Base-by-base conservation (phyloP, 1,139 yeast genomes). In the Blastobotrys capitulatus region DNA sequence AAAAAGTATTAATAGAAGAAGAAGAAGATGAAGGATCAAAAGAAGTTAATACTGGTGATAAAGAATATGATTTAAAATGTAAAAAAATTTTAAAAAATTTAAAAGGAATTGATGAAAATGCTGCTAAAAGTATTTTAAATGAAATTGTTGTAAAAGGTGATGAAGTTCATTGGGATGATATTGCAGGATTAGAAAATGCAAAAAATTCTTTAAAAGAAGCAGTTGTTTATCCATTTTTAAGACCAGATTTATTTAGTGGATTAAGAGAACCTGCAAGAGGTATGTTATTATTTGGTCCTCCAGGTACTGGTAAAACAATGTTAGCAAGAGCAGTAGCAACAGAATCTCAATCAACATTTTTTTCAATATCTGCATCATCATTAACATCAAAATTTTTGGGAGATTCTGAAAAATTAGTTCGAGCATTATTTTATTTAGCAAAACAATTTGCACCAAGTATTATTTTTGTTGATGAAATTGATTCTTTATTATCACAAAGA, bases 391-490 rank as follows among this genome's bases (percentile, higher is more conserved):
- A 90, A 97, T 92, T 96, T 95, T 89, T 88, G 68, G 98, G 98
- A 78, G 97, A 92, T 74, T 87, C 96, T 19, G 98, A 92, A 73
- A 87, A 96, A 44, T 89, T 89, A 67, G 89, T 92, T 63, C 86
- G 97, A 73, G 97, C 90, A 70, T 90, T 92, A 62, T 92, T 92
- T 65, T 97, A 90, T 72, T 90, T 90, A 73, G 98, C 98, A 18
- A 83, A 97, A 73, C 97, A 97, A 50, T 97, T 97, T 52, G 97
- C 97, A 9, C 98, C 98, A 62, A 89, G 97, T 44, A 97, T 92
- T 56, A 96, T 92, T 42, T 92, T 92, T 74, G 80, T 92, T 64
- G 98, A 92, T 76, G 98, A 92, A 74, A 80, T 92, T 70, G 98
- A 92, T 72, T 90, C 97, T 40, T 72, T 92, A 48, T 73, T 92